Base-by-base conservation (phyloP, 78 protist genomes). In the Isochrysis galbana region DNA sequence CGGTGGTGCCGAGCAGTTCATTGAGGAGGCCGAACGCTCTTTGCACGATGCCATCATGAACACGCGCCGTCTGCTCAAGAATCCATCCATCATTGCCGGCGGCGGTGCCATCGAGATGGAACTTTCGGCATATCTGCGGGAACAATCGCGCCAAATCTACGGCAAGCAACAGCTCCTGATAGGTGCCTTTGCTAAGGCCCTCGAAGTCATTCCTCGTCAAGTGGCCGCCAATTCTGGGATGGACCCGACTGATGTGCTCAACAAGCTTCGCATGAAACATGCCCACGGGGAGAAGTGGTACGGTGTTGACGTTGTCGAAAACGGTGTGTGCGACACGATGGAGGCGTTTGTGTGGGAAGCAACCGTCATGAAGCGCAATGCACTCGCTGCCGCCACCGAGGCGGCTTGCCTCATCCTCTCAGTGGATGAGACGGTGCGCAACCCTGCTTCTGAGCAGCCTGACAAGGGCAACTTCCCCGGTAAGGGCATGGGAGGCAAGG, bases 61-160 rank as follows among this genome's bases (percentile, higher is more conserved):
- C 51, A 99, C 98, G 42, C 90, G 98, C 46, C 90, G 99, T 17
- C n/a, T 94, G 0, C 97, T 98, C 25, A 98, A 96, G 26, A 42
- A 83, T 32, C 70, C 69, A 32, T 14, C 45, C 74, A 69, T 95
- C 29, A 94, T 96, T 34, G 97, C 99, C 14, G 99, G 99, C 32
- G 99, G 99, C 72, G 99, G 99, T 29, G 99, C 99, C 34, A 97
- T 98, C 93, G 99, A 99, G 91, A 98, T 98, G 99, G 99, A 97
- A 91, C 46, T 99, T 44, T 86, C 96, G 87, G 95, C 93, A 69
- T 87, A 41, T 94, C 92, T 99, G 54, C 94, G 98, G 45, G 99
- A 97, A 29, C 29, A 94, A 78, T 70, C 99, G 22, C 90, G 95
- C 44, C 51, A 92, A 29, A 95, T 99, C 94, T 72, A 72, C 45